Evolutionary conservation across 345 rosid genomes (phyloP).

Genomic region (Hibiscus syriacus): DNA sequence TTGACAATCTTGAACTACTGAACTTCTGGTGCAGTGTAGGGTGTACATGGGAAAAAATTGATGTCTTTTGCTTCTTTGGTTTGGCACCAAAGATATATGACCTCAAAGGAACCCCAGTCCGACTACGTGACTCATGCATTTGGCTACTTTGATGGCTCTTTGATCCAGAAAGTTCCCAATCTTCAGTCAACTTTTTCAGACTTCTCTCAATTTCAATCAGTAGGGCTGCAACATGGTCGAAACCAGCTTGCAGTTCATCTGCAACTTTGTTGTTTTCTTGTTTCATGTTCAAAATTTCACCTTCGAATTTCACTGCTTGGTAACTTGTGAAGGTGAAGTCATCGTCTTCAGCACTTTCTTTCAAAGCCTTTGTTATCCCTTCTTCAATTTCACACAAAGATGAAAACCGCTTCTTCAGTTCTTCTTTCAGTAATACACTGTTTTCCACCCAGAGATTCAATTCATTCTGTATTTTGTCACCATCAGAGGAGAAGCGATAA

Average conservation of each 20-base stretch:
- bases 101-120: slow-evolving; percentile 66
- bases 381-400: slow-evolving; percentile 60
- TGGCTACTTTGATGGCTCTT: slow-evolving; percentile 23
- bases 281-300: slow-evolving; percentile 95
- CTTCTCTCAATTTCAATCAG: slow-evolving; percentile 68
- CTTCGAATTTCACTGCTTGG: slow-evolving; percentile 95
- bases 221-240: slow-evolving; percentile 64
- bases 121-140: slow-evolving; percentile 38
- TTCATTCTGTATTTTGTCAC: slow-evolving; percentile 51
- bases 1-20: slow-evolving; percentile 33
- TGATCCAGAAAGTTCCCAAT: slow-evolving; percentile 46
- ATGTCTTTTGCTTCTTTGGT: slow-evolving; percentile 58
- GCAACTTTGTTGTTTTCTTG: slow-evolving; percentile 97
- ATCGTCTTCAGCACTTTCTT: slow-evolving; percentile 76
- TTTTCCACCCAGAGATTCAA: slow-evolving; percentile 69
- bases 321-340: slow-evolving; percentile 90
- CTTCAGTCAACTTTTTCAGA: slow-evolving; percentile 48
- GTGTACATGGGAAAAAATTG: slow-evolving; percentile 68
- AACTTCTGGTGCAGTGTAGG: slow-evolving; percentile 69
- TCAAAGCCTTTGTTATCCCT: slow-evolving; percentile 57
- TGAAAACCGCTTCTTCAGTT: slow-evolving; percentile 57
- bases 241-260: slow-evolving; percentile 84
- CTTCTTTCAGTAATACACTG: slow-evolving; percentile 47
- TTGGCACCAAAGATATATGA: slow-evolving; percentile 87
- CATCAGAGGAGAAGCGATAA: too few relatives aligned